phyloP scores from a whole-genome alignment of 1,139 yeast genomes.

The Scheffersomyces titani region DNA sequence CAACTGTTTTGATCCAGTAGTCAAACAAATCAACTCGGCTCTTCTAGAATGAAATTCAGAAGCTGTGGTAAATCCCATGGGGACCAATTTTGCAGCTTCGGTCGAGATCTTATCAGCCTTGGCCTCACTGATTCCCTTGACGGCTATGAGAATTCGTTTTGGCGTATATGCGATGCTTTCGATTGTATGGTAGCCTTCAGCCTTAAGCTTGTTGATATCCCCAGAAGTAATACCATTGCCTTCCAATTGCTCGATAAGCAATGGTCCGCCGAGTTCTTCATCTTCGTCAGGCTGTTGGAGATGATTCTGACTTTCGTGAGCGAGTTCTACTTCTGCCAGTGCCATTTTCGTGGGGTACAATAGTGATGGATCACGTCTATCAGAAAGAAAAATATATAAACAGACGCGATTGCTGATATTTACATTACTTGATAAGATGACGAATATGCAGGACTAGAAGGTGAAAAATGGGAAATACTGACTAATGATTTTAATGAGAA shows the following conservation, averaged over 20 bases:
- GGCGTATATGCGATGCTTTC: constrained; percentile 92
- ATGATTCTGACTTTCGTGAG: constrained; percentile 2
- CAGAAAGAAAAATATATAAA: background rate
- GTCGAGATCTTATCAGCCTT: constrained; percentile 84
- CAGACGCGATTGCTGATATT: constrained; percentile 8
- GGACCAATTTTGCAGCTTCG: constrained; percentile 87
- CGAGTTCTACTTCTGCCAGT: constrained; percentile 14
- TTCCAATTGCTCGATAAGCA: constrained; percentile 51
- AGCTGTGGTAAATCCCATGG: constrained; percentile 97
- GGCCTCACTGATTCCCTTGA: constrained; percentile 93
- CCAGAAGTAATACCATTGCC: constrained; percentile 85
- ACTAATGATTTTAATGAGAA: background rate
- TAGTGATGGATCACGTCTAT: constrained; percentile 2
- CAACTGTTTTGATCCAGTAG: constrained; percentile 93
- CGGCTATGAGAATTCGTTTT: constrained; percentile 68
- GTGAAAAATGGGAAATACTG: background rate
- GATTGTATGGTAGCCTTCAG: constrained; percentile 85
- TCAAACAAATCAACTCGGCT: constrained; percentile 85
- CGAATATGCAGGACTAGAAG: background rate
- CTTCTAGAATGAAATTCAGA: constrained; percentile 91
- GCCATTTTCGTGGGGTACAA: constrained; percentile 9
- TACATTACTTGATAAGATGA: background rate
- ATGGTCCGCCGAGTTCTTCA: constrained; percentile 42
- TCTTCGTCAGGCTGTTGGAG: constrained; percentile 23
- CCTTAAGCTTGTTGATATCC: constrained; percentile 79